These are phyloP conservation scores for Aspergillus coremiiformis DNA, from an alignment of 495 filamentous ascomycete genomes.

Conservation along the genomic window DNA sequence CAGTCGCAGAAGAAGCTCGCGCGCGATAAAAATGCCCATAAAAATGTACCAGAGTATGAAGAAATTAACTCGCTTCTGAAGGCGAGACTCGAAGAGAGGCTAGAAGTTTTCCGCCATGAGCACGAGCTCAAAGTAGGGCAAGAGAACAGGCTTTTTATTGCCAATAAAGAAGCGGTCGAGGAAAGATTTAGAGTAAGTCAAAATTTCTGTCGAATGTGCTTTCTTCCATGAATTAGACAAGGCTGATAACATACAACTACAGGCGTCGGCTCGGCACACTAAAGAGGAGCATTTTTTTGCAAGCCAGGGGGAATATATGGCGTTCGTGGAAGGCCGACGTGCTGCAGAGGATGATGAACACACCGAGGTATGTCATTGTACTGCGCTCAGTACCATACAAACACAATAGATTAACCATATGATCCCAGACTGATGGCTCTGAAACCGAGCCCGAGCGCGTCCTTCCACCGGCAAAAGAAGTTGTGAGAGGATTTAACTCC, in stretches of 20 bases:
- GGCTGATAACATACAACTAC: slow-evolving; percentile 8
- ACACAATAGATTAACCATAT: not conserved
- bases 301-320: slow-evolving; percentile 37
- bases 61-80: slow-evolving; percentile 22
- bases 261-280: slow-evolving; percentile 24
- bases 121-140: slow-evolving; percentile 25
- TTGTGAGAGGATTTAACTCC: slow-evolving; percentile 34
- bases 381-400: not conserved
- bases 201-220: not conserved
- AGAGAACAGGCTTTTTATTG: slow-evolving; percentile 21
- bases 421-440: slow-evolving; percentile 33
- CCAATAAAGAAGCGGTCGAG: slow-evolving; percentile 23
- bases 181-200: slow-evolving; percentile 23
- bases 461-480: slow-evolving; percentile 16
- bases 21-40: slow-evolving; percentile 37
- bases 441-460: slow-evolving; percentile 28
- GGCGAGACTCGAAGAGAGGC: slow-evolving; percentile 8
- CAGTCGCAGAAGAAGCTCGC: slow-evolving; percentile 32
- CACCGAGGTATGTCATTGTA: slow-evolving; percentile 31
- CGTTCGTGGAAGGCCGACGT: slow-evolving; percentile 29
- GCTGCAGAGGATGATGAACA: slow-evolving; percentile 44
- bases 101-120: slow-evolving; percentile 18
- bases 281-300: slow-evolving; percentile 34
- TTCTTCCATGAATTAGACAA: not conserved
- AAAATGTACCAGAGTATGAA: slow-evolving; percentile 34